Percentiles rank a stretch among this genome's conserved stretches.
These are phyloP conservation scores for Fusarium kyushuense DNA, from an alignment of 2,329 filamentous ascomycete genomes.

Conservation along the genomic window DNA sequence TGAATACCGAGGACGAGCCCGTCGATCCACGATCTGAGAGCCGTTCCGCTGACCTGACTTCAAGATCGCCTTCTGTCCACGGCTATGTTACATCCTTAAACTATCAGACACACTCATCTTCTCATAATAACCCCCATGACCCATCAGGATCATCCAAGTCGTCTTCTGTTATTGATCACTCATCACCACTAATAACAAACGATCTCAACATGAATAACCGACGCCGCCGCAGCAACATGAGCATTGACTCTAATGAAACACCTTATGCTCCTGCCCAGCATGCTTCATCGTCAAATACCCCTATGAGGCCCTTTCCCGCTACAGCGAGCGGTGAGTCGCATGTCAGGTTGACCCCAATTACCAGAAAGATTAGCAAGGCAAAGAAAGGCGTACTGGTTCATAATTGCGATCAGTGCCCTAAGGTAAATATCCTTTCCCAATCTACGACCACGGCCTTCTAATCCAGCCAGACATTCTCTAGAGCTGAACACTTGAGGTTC, in stretches of 20 bases:
- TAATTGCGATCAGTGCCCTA: constrained; percentile 65
- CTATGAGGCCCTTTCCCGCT: constrained; percentile 58
- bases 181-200: constrained; percentile 47
- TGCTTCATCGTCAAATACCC: constrained; percentile 45
- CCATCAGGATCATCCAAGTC: constrained; percentile 49
- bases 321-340: constrained; percentile 53
- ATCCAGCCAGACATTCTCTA: constrained; percentile 66
- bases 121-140: constrained; percentile 53
- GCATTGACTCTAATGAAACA: constrained; percentile 63
- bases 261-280: constrained; percentile 46
- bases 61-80: constrained; percentile 51
- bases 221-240: constrained; percentile 60
- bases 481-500: constrained; percentile 72
- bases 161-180: constrained; percentile 43
- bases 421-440: constrained; percentile 54
- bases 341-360: constrained; percentile 68
- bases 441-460: constrained; percentile 6
- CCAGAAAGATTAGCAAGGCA: constrained; percentile 67
- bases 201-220: constrained; percentile 50
- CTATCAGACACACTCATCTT: constrained; percentile 47
- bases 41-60: constrained; percentile 58
- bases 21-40: constrained; percentile 58
- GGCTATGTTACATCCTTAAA: constrained; percentile 57
- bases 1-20: constrained; percentile 66
- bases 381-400: constrained; percentile 71